Evolutionary conservation across 495 filamentous ascomycete species (phyloP), one percentile per base, ranked within the genome.

Genomic region (Baudoinia panamericana): DNA sequence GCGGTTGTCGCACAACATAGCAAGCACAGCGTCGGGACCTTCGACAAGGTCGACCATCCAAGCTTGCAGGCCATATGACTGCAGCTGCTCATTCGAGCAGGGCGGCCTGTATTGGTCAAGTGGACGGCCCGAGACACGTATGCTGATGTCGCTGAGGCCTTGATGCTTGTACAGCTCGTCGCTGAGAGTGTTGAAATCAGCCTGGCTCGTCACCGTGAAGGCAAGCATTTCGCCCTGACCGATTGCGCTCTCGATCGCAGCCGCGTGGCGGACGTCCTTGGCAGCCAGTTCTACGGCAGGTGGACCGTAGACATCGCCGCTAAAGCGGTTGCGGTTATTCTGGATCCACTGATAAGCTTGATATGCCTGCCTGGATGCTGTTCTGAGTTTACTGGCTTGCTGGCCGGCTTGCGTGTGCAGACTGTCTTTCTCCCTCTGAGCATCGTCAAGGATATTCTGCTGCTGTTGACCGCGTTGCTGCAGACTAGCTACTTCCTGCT

Each of bases 301-400:
- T 13, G 90, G 90, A 0, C 84, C 86, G 57, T 84, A 87, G 17
- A 96, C 78, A 46, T 80, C 70, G 39, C 80, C 73, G 55, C 87
- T 72, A 42, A 96, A 95, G 19, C 68, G 56, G 48, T 71, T 57
- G 29, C 69, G 72, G 56, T 96, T 75, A 2, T 75, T 55, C 46
- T 78, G 67, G 41, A 95, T 61, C 83, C 86, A 96, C 32, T 75
- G 68, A 74, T 86, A 94, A 17, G 76, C 79, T 50, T 55, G 67
- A 9, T 65, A 62, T 2, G 79, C 74, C 40, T 96, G 83, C 0
- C 22, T 29, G 3, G 80, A 77, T 2, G 65, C 1, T 5, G 48
- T 56, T 26, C 59, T 61, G 8, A 95, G 65, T 48, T 78, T 74
- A 29, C 51, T 70, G 43, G 78, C 68, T 42, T 82, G 77, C 50